Percentiles rank a stretch among this genome's conserved stretches.
Evolutionary conservation across 2,329 filamentous ascomycete genomes (phyloP).

Genomic region (Onygena corvina): DNA sequence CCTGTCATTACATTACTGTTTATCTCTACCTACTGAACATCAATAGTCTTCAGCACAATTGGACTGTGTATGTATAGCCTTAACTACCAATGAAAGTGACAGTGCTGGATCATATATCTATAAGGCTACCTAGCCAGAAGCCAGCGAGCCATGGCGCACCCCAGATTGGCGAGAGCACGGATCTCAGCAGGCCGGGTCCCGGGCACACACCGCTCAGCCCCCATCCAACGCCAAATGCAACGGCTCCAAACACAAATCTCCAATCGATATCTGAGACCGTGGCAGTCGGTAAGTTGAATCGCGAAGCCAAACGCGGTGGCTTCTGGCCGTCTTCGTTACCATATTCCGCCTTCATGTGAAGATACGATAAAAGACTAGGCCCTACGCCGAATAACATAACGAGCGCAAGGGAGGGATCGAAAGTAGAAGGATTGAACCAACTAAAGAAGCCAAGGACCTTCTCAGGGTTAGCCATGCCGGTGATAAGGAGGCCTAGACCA

Average conservation of each 20-base stretch:
- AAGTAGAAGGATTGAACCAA: constrained; percentile 32
- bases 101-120: constrained; percentile 21
- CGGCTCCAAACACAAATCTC: constrained; percentile 38
- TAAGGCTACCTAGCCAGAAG: constrained; percentile 34
- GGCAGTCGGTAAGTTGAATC: constrained; percentile 35
- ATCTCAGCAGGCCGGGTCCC: constrained; percentile 39
- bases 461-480: constrained; percentile 40
- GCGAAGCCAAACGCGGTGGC: constrained; percentile 33
- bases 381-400: constrained; percentile 41
- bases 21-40: no score
- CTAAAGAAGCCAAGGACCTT: constrained; percentile 43
- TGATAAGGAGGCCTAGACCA: constrained; percentile 40
- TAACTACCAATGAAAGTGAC: background rate
- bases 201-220: constrained; percentile 42
- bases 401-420: constrained; percentile 41
- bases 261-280: constrained; percentile 38
- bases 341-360: constrained; percentile 22
- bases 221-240: constrained; percentile 42
- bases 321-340: constrained; percentile 18
- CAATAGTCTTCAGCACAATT: background rate
- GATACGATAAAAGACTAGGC: constrained; percentile 33
- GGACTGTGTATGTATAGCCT: background rate
- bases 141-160: constrained; percentile 38
- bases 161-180: constrained; percentile 38
- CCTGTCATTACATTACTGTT: no score